Evolutionary conservation across 148 eudicot genomes (phyloP), one percentile per base, ranked within the genome.

Genomic region (Agrostemma githago): DNA sequence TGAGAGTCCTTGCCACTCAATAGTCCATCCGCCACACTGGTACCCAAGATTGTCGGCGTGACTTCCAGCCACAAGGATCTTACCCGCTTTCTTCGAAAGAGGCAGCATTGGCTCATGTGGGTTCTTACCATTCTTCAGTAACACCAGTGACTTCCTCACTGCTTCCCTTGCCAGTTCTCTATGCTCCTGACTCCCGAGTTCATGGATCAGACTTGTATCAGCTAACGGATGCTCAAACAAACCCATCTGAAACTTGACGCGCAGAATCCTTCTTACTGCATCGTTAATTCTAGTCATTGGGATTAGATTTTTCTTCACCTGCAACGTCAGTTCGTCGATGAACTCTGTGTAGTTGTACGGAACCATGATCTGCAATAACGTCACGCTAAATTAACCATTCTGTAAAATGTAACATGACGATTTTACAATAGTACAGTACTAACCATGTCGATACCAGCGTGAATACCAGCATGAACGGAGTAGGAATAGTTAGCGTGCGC

Each of bases 381-480:
- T n/a, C n/a, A 16, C 37, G 14, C n/a, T n/a, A 42, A 41, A 26
- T 6, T 46, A 21, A 9, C 21, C 10, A 20, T 51, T 5, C 34
- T 26, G 34, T 26, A 26, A 26, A 46, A 48, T 56, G 12, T 38
- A 6, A 71, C 20, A 66, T 67, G 34, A 26, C 34, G 34, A 26
- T 26, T 26, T 0, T 26, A 26, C 34, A 26, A 1, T 26, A 26
- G 34, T 26, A 26, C 34, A 51, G 5, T 6, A 79, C 85, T 58
- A 53, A 92, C 97, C 97, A 92, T 90, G 79, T 92, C 97, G 77
- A 92, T 90, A 66, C 96, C 96, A 43, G 97, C 92, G 68, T 83
- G 76, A 54, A 92, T 78, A 66, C 93, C 96, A 20, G 79, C 78
- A 62, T 77, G 74, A 71, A 92, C 76, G 44, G 96, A 92, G 72